A percentile compares a stretch with the other conserved stretches of the same genome.
Evolutionary conservation across 2,329 filamentous ascomycete genomes (phyloP).

Genomic region (Fusarium cyanostomum): DNA sequence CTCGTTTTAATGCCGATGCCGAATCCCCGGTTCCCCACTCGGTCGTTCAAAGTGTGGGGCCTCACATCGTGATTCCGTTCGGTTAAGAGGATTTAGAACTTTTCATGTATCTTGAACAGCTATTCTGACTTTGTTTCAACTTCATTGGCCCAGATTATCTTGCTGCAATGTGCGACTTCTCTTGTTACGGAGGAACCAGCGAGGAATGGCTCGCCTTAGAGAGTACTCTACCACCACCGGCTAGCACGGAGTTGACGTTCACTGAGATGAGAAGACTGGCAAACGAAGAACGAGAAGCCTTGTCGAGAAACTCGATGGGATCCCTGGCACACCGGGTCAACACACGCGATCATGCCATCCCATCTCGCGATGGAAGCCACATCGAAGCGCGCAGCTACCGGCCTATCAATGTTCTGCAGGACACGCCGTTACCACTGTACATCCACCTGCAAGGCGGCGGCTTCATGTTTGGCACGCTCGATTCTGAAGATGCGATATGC

Average conservation of each 20-base stretch:
- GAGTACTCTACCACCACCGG: conserved; percentile 15
- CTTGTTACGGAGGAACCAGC: conserved; percentile 52
- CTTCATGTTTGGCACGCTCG: conserved; percentile 64
- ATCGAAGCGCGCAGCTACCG: conserved; percentile 38
- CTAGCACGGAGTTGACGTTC: conserved; percentile 2
- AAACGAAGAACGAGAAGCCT: conserved; percentile 27
- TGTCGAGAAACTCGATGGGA: conserved; percentile 13
- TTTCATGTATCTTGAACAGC: too few relatives aligned
- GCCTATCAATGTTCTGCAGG: not conserved
- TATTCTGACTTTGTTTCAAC: too few relatives aligned
- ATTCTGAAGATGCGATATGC: conserved; percentile 63
- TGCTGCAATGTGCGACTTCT: conserved; percentile 40
- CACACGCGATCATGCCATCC: conserved; percentile 45
- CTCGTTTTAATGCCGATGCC: not conserved
- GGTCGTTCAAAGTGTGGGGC: not conserved
- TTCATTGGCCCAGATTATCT: too few relatives aligned
- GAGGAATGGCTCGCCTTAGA: conserved; percentile 56
- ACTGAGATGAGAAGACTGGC: conserved; percentile 24
- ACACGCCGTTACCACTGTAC: conserved; percentile 59
- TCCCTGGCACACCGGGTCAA: conserved; percentile 40
- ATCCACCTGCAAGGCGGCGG: conserved; percentile 65
- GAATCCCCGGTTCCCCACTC: not conserved
- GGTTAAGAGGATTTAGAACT: not conserved
- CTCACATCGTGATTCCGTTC: not conserved
- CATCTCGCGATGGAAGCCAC: conserved; percentile 25